Base-by-base conservation (phyloP, 345 rosid species). In the Heritiera littoralis region DNA sequence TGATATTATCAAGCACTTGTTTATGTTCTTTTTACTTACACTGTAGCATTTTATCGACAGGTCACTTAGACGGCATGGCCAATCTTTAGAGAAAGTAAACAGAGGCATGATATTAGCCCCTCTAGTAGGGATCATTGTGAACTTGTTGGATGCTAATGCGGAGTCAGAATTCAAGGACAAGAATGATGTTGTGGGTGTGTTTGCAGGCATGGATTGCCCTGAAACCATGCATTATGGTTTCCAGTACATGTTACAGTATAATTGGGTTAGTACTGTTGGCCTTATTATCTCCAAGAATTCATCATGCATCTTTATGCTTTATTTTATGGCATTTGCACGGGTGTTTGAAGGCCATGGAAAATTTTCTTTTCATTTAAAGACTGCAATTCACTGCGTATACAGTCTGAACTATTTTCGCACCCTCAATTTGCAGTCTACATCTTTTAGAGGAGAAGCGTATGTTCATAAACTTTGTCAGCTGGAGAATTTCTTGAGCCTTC, bases 131-230 rank as follows among this genome's bases (percentile, higher is more conserved):
- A 94, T 96, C 81, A 90, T 94, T 81, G 86, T 94, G 85, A 96
- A 96, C 89, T 86, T 96, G 82, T 82, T 94, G 87, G 97, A 91
- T 82, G 94, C 90, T 59, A 87, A 88, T 46, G 70, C 72, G 46
- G 89, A 77, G 59, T 78, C 81, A 18, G 85, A 81, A 81, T 76
- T 35, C 63, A 78, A 81, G 83, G 84, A 66, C 41, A 87, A 85
- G 66, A 90, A 90, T 76, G 93, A 94, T 81, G 88, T 96, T 8
- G 86, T 92, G 78, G 87, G 85, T 63, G 89, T 89, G 12, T 94
- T 96, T 74, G 93, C 97, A 41, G 90, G 92, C 86, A 89, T 92
- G 93, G 95, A 94, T 77, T 96, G 99, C 74, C 91, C 89, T 1
- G 84, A 88, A 81, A 89, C 92, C n/a, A 86, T 92, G 84, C 90